Base-by-base conservation (phyloP, 192 early-diverging fungal genomes). In the Backusella psychrophila region DNA sequence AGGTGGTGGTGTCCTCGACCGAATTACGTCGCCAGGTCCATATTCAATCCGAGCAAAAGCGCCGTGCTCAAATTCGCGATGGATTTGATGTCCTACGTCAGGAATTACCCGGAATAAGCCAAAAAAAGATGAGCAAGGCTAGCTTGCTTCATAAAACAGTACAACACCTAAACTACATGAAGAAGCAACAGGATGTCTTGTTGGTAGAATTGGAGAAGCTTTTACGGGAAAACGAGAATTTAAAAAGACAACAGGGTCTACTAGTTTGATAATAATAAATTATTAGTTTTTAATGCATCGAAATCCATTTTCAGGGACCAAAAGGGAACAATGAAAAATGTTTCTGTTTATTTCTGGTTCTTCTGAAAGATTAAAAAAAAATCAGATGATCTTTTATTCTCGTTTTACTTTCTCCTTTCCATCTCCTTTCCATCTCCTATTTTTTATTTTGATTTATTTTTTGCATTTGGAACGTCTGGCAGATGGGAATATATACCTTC, bases 61-160 rank as follows among this genome's bases (percentile, higher is more conserved):
- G 83, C 67, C 81, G 83, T 56, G 83, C 83, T 9, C 81, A 85
- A 71, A 85, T 85, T 9, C 78, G 77, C 66, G 78, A 85, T 76
- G 83, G 83, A 0, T 85, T 85, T 78, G 78, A 85, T 44, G 75
- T 78, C 63, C 74, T 85, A 19, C 78, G 81, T 21, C 70, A 82
- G 39, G 78, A 85, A 42, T 70, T 85, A 49, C 83, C 83, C 3
- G 74, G 77, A 36, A 67, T 67, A 38, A 34, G 38, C 23, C 76
- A 78, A 15, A 80, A 82, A 42, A 85, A 85, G 72, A 82, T 85
- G 83, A 82, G 81, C 34, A 85, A 85, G 49, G 83, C 81, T 29
- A 74, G 70, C 12, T 44, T 85, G 26, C 72, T 85, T 21, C 78
- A 80, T 34, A 69, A 74, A 52, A 76, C 83, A 66, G 83, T 84